Conservation (phyloP, 2,329 filamentous ascomycete species). For the Ciborinia camelliae region DNA sequence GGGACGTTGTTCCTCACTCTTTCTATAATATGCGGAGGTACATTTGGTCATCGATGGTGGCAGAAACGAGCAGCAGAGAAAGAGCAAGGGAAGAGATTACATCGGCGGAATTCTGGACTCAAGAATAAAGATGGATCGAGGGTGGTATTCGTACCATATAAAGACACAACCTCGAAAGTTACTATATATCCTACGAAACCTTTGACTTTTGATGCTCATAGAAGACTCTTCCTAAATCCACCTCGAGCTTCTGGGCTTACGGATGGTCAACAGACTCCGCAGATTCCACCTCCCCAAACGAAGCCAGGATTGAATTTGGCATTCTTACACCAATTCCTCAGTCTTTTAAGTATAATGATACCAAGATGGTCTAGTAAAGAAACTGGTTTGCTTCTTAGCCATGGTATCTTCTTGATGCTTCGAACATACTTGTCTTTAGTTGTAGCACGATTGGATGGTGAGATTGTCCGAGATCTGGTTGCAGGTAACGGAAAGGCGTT, state of each 20-base stretch:
- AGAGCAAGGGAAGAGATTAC: constrained; percentile 75
- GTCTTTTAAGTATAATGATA: constrained; percentile 95
- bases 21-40: constrained; percentile 74
- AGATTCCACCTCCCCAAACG: constrained; percentile 81
- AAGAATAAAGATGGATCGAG: constrained; percentile 92
- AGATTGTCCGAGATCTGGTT: constrained; percentile 95
- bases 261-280: constrained; percentile 57
- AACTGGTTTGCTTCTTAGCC: constrained; percentile 82
- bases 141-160: constrained; percentile 93
- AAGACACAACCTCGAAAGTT: constrained; percentile 82
- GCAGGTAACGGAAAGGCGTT: constrained; percentile 88
- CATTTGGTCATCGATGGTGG: constrained; percentile 78
- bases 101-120: constrained; percentile 88
- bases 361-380: constrained; percentile 95
- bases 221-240: constrained; percentile 87
- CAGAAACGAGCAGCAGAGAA: constrained; percentile 69
- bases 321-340: constrained; percentile 94
- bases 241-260: constrained; percentile 75
- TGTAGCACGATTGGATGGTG: constrained; percentile 88
- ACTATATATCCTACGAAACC: constrained; percentile 86
- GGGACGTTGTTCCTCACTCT: constrained; percentile 72
- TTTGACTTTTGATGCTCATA: constrained; percentile 93
- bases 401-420: constrained; percentile 84
- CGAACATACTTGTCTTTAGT: constrained; percentile 92
- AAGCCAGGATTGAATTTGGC: constrained; percentile 94